Percentiles rank a stretch among this genome's conserved stretches.
These are phyloP conservation scores for Hymenoscyphus infarciens DNA, from an alignment of 2,329 filamentous ascomycete genomes.

Conservation along the genomic window DNA sequence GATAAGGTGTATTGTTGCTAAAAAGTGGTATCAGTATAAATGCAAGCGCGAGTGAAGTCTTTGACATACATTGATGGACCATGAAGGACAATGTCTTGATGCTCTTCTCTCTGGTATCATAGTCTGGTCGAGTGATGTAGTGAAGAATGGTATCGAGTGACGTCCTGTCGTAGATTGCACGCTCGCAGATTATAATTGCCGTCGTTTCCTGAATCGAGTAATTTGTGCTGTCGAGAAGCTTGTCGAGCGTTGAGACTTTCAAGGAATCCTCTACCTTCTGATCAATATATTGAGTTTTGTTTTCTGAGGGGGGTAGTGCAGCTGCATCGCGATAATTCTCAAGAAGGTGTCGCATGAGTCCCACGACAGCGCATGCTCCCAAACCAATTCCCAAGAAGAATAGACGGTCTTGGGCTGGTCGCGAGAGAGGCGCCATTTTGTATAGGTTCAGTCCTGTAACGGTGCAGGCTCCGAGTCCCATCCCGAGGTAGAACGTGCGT, in stretches of 20 bases:
- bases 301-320: constrained; percentile 60
- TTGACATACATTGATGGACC: constrained; percentile 44
- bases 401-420: constrained; percentile 28
- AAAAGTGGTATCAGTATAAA: constrained; percentile 27
- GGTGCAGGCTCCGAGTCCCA: constrained; percentile 1
- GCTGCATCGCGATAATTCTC: constrained; percentile 59
- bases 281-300: constrained; percentile 69
- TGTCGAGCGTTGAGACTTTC: constrained; percentile 61
- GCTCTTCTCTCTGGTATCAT: constrained; percentile 55
- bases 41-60: constrained; percentile 1
- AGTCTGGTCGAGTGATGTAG: constrained; percentile 56
- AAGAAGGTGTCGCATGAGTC: constrained; percentile 56
- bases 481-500: not conserved
- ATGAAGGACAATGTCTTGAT: constrained; percentile 55
- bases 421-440: constrained; percentile 33
- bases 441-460: constrained; percentile 4
- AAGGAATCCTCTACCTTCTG: constrained; percentile 73
- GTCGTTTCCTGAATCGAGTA: constrained; percentile 69
- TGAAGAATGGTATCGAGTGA: constrained; percentile 50
- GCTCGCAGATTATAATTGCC: constrained; percentile 54
- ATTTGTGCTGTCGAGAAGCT: constrained; percentile 67
- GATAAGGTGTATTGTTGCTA: constrained; percentile 26
- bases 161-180: constrained; percentile 55
- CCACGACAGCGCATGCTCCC: constrained; percentile 55
- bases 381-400: constrained; percentile 37